Conservation (phyloP, 2,329 filamentous ascomycete genomes). For the Epichloe hybrida region DNA sequence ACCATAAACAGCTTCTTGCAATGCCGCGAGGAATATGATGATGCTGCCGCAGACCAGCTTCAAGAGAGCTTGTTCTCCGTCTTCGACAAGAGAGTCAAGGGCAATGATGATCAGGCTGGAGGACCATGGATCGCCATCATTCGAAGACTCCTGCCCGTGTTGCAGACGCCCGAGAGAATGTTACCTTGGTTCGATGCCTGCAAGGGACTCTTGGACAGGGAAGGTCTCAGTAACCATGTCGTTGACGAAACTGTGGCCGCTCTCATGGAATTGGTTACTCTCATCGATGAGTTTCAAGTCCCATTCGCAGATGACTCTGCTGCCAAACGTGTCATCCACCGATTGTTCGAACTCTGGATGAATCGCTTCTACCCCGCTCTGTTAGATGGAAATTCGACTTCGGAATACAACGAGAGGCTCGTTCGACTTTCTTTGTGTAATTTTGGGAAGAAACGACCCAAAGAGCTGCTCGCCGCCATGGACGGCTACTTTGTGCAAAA, state of each 20-base stretch:
- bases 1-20: constrained; percentile 55
- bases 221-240: constrained; percentile 48
- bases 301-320: constrained; percentile 26
- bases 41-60: constrained; percentile 53
- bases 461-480: constrained; percentile 51
- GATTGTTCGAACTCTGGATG: constrained; percentile 44
- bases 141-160: constrained; percentile 46
- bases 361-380: constrained; percentile 28
- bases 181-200: constrained; percentile 58
- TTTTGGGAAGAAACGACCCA: constrained; percentile 57
- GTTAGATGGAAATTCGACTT: constrained; percentile 22
- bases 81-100: constrained; percentile 50
- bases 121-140: constrained; percentile 58
- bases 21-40: constrained; percentile 54
- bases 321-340: constrained; percentile 39
- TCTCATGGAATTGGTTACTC: constrained; percentile 48
- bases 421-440: constrained; percentile 38
- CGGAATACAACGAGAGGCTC: constrained; percentile 35
- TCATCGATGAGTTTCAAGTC: constrained; percentile 44
- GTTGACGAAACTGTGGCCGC: constrained; percentile 52
- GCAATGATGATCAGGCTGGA: constrained; percentile 39
- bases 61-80: constrained; percentile 58
- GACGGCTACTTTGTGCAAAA: constrained; percentile 53
- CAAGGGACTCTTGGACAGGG: constrained; percentile 25
- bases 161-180: constrained; percentile 49